phyloP scores from a whole-genome alignment of 2,329 filamentous ascomycete genomes.

The Aspergillus sp. region DNA sequence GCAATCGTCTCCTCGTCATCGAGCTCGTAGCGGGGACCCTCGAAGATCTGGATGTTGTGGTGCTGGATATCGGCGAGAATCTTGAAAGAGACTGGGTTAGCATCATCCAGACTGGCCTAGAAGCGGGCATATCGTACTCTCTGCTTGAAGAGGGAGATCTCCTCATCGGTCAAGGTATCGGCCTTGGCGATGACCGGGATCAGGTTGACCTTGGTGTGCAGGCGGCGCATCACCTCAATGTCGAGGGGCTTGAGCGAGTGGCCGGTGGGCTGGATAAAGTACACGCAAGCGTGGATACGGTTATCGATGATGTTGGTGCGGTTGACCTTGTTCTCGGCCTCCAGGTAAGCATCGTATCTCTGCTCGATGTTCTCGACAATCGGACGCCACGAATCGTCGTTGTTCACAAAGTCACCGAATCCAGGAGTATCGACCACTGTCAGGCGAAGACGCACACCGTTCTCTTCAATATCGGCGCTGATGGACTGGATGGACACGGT shows the following conservation, averaged over 20 bases:
- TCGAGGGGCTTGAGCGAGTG: conserved; percentile 98
- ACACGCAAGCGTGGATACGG: conserved; percentile 96
- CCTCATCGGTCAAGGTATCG: conserved; percentile 95
- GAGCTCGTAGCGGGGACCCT: conserved; percentile 95
- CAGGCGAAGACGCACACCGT: conserved; percentile 90
- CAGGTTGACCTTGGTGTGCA: conserved; percentile 99
- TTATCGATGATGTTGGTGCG: conserved; percentile 99
- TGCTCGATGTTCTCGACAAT: conserved; percentile 99
- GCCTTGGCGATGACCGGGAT: conserved; percentile 99
- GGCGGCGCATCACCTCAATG: conserved; percentile 98
- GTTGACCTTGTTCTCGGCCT: conserved; percentile 99
- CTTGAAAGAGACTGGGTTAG: conserved; percentile 50
- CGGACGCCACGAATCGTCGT: conserved; percentile 97
- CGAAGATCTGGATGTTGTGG: conserved; percentile 98
- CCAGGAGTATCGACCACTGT: conserved; percentile 97
- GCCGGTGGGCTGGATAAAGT: conserved; percentile 98
- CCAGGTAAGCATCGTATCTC: conserved; percentile 95
- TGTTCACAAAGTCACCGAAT: conserved; percentile 99
- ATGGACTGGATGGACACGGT: conserved; percentile 93
- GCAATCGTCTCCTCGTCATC: conserved; percentile 99
- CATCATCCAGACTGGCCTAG: background rate
- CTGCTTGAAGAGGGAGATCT: conserved; percentile 91
- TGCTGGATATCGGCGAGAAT: conserved; percentile 95
- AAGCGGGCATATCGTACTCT: conserved; percentile 62
- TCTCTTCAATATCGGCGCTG: conserved; percentile 96